Percentiles rank a stretch among this genome's conserved stretches.
Conservation (phyloP, 352 stramenopile species). For the Hyaloperonospora arabidopsidis region DNA sequence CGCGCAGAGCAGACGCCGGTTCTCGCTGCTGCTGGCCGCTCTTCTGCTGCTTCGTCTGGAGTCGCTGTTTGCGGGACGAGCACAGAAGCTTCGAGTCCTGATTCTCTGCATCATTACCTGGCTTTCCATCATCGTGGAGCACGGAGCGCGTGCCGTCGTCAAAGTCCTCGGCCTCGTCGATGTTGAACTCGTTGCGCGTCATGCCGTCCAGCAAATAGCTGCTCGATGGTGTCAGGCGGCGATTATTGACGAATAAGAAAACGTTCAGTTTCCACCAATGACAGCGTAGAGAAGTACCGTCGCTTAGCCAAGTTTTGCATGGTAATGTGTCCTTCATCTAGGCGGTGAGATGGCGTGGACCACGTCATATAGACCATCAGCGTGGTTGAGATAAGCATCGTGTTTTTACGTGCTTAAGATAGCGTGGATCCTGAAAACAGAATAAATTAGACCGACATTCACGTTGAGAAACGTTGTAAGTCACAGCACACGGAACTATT, state of each 20-base stretch:
- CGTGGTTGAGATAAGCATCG: too few species aligned
- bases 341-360: too few species aligned
- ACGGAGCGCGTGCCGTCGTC: conserved; percentile 66
- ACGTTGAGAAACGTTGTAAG: too few species aligned
- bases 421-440: too few species aligned
- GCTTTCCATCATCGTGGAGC: conserved; percentile 21
- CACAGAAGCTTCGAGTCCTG: conserved; percentile 32
- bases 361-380: too few species aligned
- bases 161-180: conserved; percentile 77
- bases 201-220: conserved; percentile 20
- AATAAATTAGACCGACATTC: too few species aligned
- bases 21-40: conserved; percentile 33
- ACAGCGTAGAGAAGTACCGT: too few species aligned
- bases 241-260: not conserved
- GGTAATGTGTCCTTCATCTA: too few species aligned
- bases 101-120: conserved; percentile 13
- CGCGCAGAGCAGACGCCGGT: conserved; percentile 54
- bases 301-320: too few species aligned
- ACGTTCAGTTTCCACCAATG: too few species aligned
- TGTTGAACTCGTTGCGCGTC: conserved; percentile 54
- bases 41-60: conserved; percentile 21
- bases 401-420: too few species aligned
- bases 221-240: not conserved
- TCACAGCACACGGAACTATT: too few species aligned
- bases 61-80: conserved; percentile 49